Percentiles rank a stretch among this genome's conserved stretches.
Conservation (phyloP, 2,329 filamentous ascomycete species). For the Venturia asperata region DNA sequence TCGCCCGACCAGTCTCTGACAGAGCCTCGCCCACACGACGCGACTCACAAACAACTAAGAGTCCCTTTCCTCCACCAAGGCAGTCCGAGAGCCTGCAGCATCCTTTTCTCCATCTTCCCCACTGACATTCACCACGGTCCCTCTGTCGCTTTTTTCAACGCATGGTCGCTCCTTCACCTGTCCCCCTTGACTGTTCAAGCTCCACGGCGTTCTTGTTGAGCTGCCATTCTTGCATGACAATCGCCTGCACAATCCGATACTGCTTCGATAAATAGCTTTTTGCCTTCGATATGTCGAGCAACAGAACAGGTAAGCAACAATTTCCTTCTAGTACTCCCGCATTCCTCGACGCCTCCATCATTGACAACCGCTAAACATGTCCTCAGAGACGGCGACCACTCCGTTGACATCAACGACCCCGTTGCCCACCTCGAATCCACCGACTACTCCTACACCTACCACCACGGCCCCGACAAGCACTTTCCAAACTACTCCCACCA, state of each 20-base stretch:
- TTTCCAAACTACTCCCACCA: conserved; percentile 7
- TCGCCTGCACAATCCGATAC: background rate
- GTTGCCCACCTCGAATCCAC: background rate
- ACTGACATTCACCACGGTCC: background rate
- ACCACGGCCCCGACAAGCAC: conserved; percentile 10
- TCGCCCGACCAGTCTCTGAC: background rate
- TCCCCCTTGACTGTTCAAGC: background rate
- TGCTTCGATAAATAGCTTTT: background rate
- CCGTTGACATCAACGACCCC: background rate
- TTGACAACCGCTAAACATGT: background rate
- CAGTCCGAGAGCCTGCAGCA: background rate
- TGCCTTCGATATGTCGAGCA: conserved; percentile 2
- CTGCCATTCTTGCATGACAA: background rate
- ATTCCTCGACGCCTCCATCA: background rate
- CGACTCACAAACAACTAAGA: background rate
- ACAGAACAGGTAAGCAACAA: conserved; percentile 3
- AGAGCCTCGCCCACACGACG: background rate
- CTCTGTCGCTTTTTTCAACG: background rate
- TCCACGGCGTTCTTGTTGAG: background rate
- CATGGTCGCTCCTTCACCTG: background rate
- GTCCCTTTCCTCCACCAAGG: background rate
- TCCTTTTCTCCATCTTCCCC: background rate
- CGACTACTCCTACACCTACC: conserved; percentile 1
- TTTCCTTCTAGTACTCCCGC: background rate
- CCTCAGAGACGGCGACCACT: background rate